Evolutionary conservation across 805 yeast species (phyloP), one percentile per base, ranked within the genome.

Genomic region (Lachancea dasiensis): DNA sequence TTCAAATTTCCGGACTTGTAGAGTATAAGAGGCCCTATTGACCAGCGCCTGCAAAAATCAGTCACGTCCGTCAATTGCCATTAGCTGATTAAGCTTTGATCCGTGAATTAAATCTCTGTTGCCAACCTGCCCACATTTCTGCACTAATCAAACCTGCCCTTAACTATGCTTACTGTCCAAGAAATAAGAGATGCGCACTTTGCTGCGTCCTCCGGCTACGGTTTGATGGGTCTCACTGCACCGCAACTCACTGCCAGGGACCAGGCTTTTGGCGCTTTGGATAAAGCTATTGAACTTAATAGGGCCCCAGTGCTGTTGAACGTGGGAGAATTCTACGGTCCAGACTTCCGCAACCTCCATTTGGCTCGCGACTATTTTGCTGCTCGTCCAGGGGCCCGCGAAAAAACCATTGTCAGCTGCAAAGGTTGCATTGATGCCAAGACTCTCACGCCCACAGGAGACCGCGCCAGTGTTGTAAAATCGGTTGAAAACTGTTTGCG

Each of bases 311-410:
- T 81, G 41, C 15, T 27, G 28, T 63, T 83, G 59, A 85, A 85
- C 52, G 78, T 77, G 19, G 92, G 92, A 42, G 92, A 80, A 50
- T 84, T 86, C 53, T 86, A 86, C 50, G 94, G 94, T 11, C 60
- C 64, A 3, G 54, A 66, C 22, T 63, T 50, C 32, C 60, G 63
- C 43, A 84, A 83, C 52, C 63, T 86, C 64, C 61, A 70, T 48
- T 67, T 75, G 39, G 56, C 84, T 27, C 64, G 70, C 32, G 71
- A 67, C 6, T 86, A 81, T 54, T 73, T 83, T 48, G 67, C 54
- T n/a, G 57, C 64, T 20, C 65, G 72, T 43, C 82, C 86, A 2
- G 79, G 73, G 32, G 63, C 65, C 36, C 70, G 78, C 36, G 62
- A 72, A 36, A 67, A 80, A 44, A 76, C 79, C 31, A 63, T 74